Evolutionary conservation across 2,329 filamentous ascomycete species (phyloP), one percentile per base, ranked within the genome.

Genomic region (Trichoderma lentiforme): DNA sequence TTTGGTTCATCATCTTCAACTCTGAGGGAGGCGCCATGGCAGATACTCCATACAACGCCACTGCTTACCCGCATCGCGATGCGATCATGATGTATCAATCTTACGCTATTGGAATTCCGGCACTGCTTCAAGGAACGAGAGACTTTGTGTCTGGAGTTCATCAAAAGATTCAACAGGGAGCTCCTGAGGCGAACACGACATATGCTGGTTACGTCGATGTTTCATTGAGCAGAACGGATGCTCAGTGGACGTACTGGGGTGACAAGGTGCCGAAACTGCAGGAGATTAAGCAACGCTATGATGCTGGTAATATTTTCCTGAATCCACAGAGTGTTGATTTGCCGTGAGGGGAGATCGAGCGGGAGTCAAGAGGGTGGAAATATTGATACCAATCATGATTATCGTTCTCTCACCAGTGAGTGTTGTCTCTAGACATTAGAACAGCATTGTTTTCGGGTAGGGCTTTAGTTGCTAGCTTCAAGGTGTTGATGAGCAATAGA

Each of bases 121-220:
- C 79, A 1, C 76, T 90, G 15, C 82, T 81, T 1, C 73, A 81
- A n/a, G 81, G 79, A 14, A 88, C 86, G 2, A 84, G 81, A 70
- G 75, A 80, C 1, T 90, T 91, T 69, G 77, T 90, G 51, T 80
- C 82, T 18, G 85, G 84, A 6, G 81, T 91, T 60, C 85, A 89
- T 76, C 73, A 80, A 14, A 81, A 75, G 32, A 83, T 88, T 47
- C 77, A 78, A 43, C 75, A 76, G 5, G 78, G 82, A 6, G 81
- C 82, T 12, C 77, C 81, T 1, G 77, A 80, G 3, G 81, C 81
- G 0, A 79, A 83, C 60, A 86, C 86, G 12, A 86, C 88, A 1
- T 92, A 92, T 78, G 85, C 89, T 0, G 90, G 89, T 2, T 92
- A 91, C 74, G 86, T 92, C 3, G 89, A 91, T 76, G 84, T 84